Evolutionary conservation across 768 basidiomycete genomes (phyloP), one percentile per base, ranked within the genome.

Genomic region (Artomyces pyxidatus): DNA sequence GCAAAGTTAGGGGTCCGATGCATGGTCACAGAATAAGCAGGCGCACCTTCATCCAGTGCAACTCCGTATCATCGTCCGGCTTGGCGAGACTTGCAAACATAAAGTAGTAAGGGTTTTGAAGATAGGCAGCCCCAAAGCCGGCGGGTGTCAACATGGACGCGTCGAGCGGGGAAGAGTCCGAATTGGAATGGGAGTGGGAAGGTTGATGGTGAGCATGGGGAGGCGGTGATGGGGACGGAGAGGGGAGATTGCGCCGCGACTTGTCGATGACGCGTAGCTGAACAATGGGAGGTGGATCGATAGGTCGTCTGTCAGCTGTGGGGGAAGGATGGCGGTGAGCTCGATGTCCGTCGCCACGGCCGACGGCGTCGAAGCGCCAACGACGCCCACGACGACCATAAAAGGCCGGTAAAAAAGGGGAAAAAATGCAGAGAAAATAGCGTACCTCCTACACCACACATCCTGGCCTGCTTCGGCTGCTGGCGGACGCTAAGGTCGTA

Each of bases 201-300:
- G 48, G 54, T 4, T 40, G 6, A 4, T 28, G 56, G 11, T 49
- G 42, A 11, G 52, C 56, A 2, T 45, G 35, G 3, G 51, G 49
- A 14, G 54, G 50, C 8, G 58, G 52, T 5, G 53, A 56, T 1
- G 56, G 56, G 11, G 54, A 54, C 10, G 57, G 48, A 22, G 52
- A 59, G 23, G 58, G 54, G 1, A 54, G 16, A 22, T 62, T 61
- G 25, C 63, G 69, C 27, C 65, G 61, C 23, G 68, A 59, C 8
- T 79, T 82, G 68, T 92, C 86, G 58, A 89, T 73, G 47, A 96
- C 88, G 47, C 86, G 82, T 7, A 97, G 80, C 65, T 95, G 91
- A n/a, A 97, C 83, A 68, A 97, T 93, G 16, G 94, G 93, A 1
- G 93, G 92, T 0, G 94, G 94, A 72, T 97, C 93, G 62, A 97